Conservation (phyloP, 306 rosid species). For the Citrullus mucosospermus region DNA sequence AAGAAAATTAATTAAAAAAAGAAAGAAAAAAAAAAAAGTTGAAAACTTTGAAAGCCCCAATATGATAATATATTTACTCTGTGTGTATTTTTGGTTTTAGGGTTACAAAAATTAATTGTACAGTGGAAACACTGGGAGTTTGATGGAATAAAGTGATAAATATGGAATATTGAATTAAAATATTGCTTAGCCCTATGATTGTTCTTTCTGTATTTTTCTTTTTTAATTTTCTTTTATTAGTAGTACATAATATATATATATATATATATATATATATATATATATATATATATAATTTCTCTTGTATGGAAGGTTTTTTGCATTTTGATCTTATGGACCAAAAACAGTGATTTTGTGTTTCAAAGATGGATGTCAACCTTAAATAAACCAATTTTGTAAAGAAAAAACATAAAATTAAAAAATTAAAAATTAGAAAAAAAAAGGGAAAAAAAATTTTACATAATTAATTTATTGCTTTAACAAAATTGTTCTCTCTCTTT, state of each 20-base stretch:
- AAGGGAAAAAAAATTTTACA: no score
- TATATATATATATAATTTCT: not conserved
- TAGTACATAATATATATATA: not conserved
- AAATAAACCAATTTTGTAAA: not conserved
- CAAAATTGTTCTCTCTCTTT: no score
- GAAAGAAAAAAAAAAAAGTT: not conserved
- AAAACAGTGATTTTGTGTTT: not conserved
- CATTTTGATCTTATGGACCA: not conserved
- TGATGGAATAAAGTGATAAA: not conserved
- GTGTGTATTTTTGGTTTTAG: not conserved
- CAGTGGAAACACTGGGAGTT: not conserved
- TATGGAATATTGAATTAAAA: not conserved
- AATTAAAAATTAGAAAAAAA: no score
- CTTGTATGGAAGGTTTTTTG: not conserved
- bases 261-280: no score
- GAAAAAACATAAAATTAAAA: not conserved
- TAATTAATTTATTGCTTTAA: no score
- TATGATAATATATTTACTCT: not conserved
- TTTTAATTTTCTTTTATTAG: not conserved
- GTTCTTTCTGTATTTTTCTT: not conserved
- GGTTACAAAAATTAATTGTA: not conserved
- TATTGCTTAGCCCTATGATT: not conserved
- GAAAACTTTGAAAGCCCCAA: not conserved
- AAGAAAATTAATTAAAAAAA: not conserved
- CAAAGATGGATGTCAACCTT: not conserved